Evolutionary conservation across 1,284 basidiomycete species (phyloP).

Genomic region (Ganoderma resinaceum): DNA sequence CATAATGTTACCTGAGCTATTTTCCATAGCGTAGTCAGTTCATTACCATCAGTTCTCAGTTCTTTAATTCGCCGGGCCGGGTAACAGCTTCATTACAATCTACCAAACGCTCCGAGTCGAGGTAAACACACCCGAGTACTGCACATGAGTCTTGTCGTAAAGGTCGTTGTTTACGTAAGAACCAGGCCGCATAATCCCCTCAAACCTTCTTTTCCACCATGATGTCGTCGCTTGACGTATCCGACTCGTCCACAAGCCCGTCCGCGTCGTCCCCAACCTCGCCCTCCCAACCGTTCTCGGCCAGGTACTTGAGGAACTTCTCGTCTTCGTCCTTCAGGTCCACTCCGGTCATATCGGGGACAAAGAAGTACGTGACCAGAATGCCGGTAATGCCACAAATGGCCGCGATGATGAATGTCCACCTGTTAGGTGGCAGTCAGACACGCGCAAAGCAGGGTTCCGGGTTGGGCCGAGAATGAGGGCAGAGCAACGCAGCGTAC

Average conservation of each 20-base stretch:
- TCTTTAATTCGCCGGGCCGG: too few relatives aligned
- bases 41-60: too few relatives aligned
- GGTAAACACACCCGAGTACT: background rate
- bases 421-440: slow-evolving; percentile 45
- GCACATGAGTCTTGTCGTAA: slow-evolving; percentile 5
- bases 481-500: slow-evolving; percentile 40
- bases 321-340: slow-evolving; percentile 75
- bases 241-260: slow-evolving; percentile 38
- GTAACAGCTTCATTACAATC: too few relatives aligned
- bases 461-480: background rate
- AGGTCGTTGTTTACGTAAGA: background rate
- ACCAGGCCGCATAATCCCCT: background rate
- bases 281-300: slow-evolving; percentile 72
- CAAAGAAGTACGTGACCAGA: slow-evolving; percentile 71
- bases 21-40: too few relatives aligned
- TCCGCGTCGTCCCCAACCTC: slow-evolving; percentile 61
- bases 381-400: slow-evolving; percentile 70
- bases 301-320: slow-evolving; percentile 66
- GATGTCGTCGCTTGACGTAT: slow-evolving; percentile 24
- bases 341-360: slow-evolving; percentile 72
- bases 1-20: too few relatives aligned
- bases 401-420: slow-evolving; percentile 78
- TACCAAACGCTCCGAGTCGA: too few relatives aligned
- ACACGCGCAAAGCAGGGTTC: background rate
- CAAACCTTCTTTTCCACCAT: slow-evolving; percentile 28